Conservation (phyloP, 805 yeast species). For the Wilhelminamyces savonicus region DNA sequence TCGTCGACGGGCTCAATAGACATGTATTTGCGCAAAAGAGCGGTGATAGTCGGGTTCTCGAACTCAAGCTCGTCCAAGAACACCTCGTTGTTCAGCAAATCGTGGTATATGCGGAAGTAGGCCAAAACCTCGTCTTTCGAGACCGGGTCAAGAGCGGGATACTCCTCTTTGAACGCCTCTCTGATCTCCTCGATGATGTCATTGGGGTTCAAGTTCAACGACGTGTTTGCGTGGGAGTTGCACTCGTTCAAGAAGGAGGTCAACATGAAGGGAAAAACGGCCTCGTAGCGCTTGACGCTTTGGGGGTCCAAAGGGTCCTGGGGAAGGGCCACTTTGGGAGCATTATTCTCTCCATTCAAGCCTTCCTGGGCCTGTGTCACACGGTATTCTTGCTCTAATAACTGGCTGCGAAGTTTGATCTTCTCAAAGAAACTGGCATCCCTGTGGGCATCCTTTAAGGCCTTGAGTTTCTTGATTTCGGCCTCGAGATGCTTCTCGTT, state of each 20-base stretch:
- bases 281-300: constrained; percentile 8
- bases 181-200: constrained; percentile 14
- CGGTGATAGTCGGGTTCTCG: constrained; percentile 17
- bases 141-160: constrained; percentile 15
- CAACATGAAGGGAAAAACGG: constrained; percentile 15
- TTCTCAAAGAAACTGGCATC: constrained; percentile 19
- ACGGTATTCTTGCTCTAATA: constrained; percentile 17
- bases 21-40: constrained; percentile 9
- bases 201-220: constrained; percentile 11
- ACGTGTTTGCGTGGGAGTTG: constrained; percentile 5
- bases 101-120: constrained; percentile 21
- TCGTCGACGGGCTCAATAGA: constrained; percentile 1
- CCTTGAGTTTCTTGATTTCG: constrained; percentile 17
- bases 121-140: constrained; percentile 19
- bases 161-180: constrained; percentile 11
- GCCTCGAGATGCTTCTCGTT: constrained; percentile 4
- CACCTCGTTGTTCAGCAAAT: constrained; percentile 19
- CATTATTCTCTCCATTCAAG: too few species aligned
- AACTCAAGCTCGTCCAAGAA: constrained; percentile 22
- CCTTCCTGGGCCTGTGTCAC: constrained; percentile 13
- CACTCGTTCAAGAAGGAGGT: constrained; percentile 20
- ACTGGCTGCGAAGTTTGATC: constrained; percentile 14
- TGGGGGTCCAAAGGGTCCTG: constrained; percentile 14
- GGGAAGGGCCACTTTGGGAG: constrained; percentile 10
- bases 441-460: constrained; percentile 15